Conservation (phyloP, 305 asterid species). For the Fraxinus dipetala region DNA sequence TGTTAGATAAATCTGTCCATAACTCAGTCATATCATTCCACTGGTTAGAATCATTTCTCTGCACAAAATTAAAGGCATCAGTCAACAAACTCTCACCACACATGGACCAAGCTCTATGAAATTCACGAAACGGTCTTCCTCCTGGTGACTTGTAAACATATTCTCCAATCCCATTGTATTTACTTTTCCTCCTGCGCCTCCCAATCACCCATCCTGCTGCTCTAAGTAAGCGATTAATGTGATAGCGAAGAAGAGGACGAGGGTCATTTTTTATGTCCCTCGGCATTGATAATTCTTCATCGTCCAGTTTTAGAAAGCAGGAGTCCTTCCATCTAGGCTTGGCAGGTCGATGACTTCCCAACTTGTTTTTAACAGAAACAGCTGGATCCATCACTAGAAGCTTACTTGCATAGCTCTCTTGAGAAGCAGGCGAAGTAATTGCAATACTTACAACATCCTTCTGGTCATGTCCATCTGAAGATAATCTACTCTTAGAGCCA, state of each 20-base stretch:
- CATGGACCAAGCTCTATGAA: slow-evolving; percentile 87
- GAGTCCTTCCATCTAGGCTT: slow-evolving; percentile 91
- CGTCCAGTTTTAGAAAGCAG: slow-evolving; percentile 74
- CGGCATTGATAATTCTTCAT: slow-evolving; percentile 64
- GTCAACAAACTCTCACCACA: slow-evolving; percentile 69
- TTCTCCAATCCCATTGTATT: slow-evolving; percentile 80
- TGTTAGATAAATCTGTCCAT: slow-evolving; percentile 60
- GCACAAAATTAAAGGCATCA: slow-evolving; percentile 40
- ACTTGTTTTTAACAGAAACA: slow-evolving; percentile 33
- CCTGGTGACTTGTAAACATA: slow-evolving; percentile 78
- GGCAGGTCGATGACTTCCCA: slow-evolving; percentile 39
- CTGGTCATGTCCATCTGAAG: slow-evolving; percentile 46
- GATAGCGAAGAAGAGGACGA: slow-evolving; percentile 96
- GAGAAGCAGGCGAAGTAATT: slow-evolving; percentile 80
- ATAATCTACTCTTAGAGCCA: slow-evolving; percentile 35
- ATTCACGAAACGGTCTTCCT: slow-evolving; percentile 96
- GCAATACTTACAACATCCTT: slow-evolving; percentile 44
- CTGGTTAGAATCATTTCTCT: slow-evolving; percentile 42
- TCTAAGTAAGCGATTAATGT: slow-evolving; percentile 74
- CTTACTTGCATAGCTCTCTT: slow-evolving; percentile 77
- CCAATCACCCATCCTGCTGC: slow-evolving; percentile 95
- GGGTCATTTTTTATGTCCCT: slow-evolving; percentile 74
- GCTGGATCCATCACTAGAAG: slow-evolving; percentile 47
- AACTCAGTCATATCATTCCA: slow-evolving; percentile 78
- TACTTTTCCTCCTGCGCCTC: slow-evolving; percentile 82